A percentile compares a stretch with the other conserved stretches of the same genome.
Evolutionary conservation across 2,329 filamentous ascomycete genomes (phyloP).

Genomic region (Sordariomycetes sp.): DNA sequence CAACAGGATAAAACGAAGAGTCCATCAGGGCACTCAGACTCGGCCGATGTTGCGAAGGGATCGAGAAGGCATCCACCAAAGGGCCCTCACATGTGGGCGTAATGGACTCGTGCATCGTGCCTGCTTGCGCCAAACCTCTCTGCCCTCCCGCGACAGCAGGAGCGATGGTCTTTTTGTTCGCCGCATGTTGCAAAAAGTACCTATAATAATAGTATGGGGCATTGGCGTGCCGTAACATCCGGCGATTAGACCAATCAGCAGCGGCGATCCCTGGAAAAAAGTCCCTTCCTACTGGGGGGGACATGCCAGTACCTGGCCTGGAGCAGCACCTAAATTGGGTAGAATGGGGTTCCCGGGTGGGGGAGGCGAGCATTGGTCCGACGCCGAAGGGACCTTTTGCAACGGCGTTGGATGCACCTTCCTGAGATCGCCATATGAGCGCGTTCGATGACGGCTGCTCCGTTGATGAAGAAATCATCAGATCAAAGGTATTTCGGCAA

Average conservation of each 20-base stretch:
- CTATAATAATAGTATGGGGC: not conserved
- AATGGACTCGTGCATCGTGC: not conserved
- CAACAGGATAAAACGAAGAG: not conserved
- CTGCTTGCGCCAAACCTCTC: not conserved
- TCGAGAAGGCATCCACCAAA: not conserved
- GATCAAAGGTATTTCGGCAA: not conserved
- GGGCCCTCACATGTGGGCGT: not conserved
- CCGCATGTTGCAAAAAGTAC: conserved; percentile 2
- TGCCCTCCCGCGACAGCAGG: not conserved
- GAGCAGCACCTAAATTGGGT: conserved; percentile 1
- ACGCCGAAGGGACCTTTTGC: conserved; percentile 4
- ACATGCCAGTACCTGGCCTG: not conserved
- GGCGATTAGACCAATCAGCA: not conserved
- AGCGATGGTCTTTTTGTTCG: not conserved
- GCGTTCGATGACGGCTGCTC: not conserved
- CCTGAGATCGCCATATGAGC: not conserved
- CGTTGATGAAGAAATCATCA: not conserved
- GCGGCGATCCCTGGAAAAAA: not conserved
- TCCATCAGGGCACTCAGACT: not conserved
- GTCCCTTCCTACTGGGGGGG: not conserved
- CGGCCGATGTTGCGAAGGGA: not conserved
- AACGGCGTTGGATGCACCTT: not conserved
- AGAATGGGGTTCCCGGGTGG: not conserved
- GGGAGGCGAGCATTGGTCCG: not conserved
- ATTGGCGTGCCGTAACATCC: conserved; percentile 3